Conservation (phyloP, 768 basidiomycete genomes). For the Termitomyces sp. region DNA sequence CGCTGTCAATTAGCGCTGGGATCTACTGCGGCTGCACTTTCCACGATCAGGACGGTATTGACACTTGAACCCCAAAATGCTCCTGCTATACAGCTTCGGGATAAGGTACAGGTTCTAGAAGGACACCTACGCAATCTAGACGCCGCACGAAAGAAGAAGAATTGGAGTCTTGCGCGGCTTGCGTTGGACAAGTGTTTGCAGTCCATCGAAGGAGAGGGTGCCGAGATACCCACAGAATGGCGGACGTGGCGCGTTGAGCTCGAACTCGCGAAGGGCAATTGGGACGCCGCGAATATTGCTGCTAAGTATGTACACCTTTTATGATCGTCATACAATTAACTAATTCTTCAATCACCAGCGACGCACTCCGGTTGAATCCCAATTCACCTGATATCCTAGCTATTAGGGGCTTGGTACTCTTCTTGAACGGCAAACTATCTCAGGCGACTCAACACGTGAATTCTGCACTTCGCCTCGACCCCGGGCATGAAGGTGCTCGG, state of each 20-base stretch:
- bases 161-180: conserved; percentile 78
- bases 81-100: conserved; percentile 56
- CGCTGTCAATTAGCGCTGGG: conserved; percentile 84
- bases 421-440: conserved; percentile 66
- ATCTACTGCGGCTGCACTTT: conserved; percentile 59
- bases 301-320: conserved; percentile 57
- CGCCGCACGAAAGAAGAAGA: conserved; percentile 48
- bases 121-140: conserved; percentile 65
- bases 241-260: conserved; percentile 76
- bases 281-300: conserved; percentile 69
- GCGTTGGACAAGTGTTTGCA: conserved; percentile 77
- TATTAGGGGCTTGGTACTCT: conserved; percentile 75
- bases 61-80: conserved; percentile 60
- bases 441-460: conserved; percentile 69
- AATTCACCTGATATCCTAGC: conserved; percentile 80
- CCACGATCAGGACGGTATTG: conserved; percentile 60
- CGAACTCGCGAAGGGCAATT: conserved; percentile 65
- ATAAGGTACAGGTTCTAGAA: conserved; percentile 59
- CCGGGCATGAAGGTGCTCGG: conserved; percentile 68
- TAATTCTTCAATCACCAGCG: conserved; percentile 37
- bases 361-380: conserved; percentile 66
- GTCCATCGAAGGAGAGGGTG: conserved; percentile 70
- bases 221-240: conserved; percentile 78
- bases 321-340: background rate
- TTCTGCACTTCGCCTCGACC: conserved; percentile 75